phyloP scores from a whole-genome alignment of 495 filamentous ascomycete species.

The Tirmania nivea region DNA sequence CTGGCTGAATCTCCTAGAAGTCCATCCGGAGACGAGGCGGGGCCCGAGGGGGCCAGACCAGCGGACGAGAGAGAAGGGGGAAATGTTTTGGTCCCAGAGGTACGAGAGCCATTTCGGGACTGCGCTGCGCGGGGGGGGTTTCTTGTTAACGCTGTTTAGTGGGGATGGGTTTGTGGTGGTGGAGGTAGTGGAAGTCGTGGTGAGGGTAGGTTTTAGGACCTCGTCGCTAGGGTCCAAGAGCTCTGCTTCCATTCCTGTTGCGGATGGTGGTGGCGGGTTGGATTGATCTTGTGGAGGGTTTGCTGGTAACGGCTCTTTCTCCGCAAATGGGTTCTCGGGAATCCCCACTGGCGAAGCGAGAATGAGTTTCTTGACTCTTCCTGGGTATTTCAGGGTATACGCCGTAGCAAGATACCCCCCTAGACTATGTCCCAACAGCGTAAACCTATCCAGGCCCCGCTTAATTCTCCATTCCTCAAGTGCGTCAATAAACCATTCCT shows the following conservation, averaged over 20 bases:
- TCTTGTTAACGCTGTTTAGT: background rate
- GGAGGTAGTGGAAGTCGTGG: background rate
- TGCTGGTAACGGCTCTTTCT: slow-evolving; percentile 47
- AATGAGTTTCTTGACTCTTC: slow-evolving; percentile 83
- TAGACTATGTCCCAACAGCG: slow-evolving; percentile 68
- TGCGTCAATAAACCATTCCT: slow-evolving; percentile 90
- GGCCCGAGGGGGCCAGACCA: slow-evolving; percentile 83
- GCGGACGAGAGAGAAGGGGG: slow-evolving; percentile 75
- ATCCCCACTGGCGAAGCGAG: slow-evolving; percentile 85
- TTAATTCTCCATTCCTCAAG: slow-evolving; percentile 86
- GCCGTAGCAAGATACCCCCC: slow-evolving; percentile 87
- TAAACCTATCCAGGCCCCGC: slow-evolving; percentile 78
- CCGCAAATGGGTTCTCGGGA: slow-evolving; percentile 83
- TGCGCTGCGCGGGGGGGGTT: slow-evolving; percentile 30
- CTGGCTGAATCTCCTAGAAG: slow-evolving; percentile 72
- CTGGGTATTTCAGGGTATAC: slow-evolving; percentile 90
- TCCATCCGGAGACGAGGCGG: slow-evolving; percentile 85
- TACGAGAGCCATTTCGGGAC: slow-evolving; percentile 69
- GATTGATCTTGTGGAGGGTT: background rate
- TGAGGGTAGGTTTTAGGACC: background rate
- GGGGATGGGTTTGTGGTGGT: slow-evolving; percentile 3
- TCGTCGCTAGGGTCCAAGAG: too few relatives aligned
- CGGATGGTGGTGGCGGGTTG: background rate
- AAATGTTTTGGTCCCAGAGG: slow-evolving; percentile 94
- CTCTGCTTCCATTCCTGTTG: too few relatives aligned